phyloP scores from a whole-genome alignment of 768 basidiomycete species.

The Serendipita sp. region DNA sequence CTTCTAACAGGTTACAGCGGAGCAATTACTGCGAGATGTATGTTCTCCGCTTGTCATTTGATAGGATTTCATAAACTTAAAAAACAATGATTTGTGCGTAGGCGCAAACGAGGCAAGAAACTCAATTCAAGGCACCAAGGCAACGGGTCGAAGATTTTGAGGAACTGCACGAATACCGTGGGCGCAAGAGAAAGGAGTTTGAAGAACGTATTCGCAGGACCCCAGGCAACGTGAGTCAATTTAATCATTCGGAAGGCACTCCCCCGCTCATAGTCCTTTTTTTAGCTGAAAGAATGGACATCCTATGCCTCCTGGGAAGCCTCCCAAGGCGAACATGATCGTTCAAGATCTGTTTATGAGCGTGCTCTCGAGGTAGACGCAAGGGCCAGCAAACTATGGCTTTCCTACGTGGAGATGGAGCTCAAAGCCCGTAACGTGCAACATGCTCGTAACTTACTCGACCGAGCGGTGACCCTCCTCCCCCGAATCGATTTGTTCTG shows the following conservation, averaged over 20 bases:
- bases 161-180: conserved; percentile 60
- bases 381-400: conserved; percentile 79
- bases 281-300: conserved; percentile 28
- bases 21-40: conserved; percentile 92
- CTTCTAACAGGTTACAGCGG: conserved; percentile 73
- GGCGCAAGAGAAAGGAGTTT: conserved; percentile 75
- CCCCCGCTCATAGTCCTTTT: background rate
- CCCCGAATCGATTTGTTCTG: conserved; percentile 94
- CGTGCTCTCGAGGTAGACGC: conserved; percentile 93
- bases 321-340: conserved; percentile 89
- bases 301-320: conserved; percentile 54
- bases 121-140: conserved; percentile 77
- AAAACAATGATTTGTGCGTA: conserved; percentile 19
- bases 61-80: background rate
- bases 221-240: conserved; percentile 20
- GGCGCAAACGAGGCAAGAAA: conserved; percentile 97
- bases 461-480: conserved; percentile 89
- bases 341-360: conserved; percentile 90
- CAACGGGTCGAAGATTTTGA: conserved; percentile 96
- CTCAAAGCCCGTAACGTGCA: conserved; percentile 95
- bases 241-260: background rate
- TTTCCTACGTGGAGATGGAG: conserved; percentile 93
- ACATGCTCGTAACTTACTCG: conserved; percentile 92
- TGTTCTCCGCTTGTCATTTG: background rate
- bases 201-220: conserved; percentile 51